phyloP scores from a whole-genome alignment of 2,329 filamentous ascomycete species.

The Fusarium kyushuense region DNA sequence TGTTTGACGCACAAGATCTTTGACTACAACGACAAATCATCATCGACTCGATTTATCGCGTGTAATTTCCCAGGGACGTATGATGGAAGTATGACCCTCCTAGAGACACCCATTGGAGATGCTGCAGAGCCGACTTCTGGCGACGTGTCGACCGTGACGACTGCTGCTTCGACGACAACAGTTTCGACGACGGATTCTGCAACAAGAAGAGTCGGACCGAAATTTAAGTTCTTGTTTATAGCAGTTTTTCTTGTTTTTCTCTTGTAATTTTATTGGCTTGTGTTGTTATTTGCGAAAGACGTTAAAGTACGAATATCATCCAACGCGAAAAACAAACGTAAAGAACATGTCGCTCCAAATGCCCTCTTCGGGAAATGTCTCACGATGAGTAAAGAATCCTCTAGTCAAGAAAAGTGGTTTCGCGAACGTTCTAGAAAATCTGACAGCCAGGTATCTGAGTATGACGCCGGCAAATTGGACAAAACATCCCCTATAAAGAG shows the following conservation, averaged over 20 bases:
- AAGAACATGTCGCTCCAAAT: not conserved
- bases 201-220: no score
- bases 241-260: not conserved
- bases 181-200: not conserved
- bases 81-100: not conserved
- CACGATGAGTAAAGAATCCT: not conserved
- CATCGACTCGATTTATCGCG: not conserved
- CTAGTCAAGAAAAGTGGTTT: not conserved
- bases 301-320: not conserved
- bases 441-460: not conserved
- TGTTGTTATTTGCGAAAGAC: no score
- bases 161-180: not conserved
- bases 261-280: not conserved
- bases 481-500: not conserved
- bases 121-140: not conserved
- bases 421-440: constrained; percentile 3
- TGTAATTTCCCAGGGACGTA: not conserved
- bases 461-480: not conserved
- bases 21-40: not conserved
- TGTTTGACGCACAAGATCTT: not conserved
- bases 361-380: not conserved
- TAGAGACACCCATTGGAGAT: not conserved
- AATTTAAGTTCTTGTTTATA: not conserved
- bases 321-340: not conserved
- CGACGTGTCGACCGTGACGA: not conserved